Conservation (phyloP, 176 grass and related monocot species). For the Themeda triandra region DNA sequence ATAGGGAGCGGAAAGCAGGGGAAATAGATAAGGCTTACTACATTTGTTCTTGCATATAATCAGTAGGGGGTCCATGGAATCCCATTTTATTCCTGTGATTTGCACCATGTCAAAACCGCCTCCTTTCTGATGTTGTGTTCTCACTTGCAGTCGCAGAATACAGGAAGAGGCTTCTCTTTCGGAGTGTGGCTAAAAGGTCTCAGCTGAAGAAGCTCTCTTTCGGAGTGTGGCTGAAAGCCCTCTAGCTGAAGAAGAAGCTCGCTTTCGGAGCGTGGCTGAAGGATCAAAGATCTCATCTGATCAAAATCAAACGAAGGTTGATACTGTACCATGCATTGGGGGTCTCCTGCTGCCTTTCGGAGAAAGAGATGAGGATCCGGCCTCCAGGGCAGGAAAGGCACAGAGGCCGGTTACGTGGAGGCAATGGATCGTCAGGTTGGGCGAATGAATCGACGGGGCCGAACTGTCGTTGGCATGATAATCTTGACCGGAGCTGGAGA, state of each 20-base stretch:
- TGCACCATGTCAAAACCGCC: constrained; percentile 12
- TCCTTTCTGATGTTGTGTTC: constrained; percentile 24
- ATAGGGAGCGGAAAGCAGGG: constrained; percentile 21
- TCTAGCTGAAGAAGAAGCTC: background rate
- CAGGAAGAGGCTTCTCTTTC: background rate
- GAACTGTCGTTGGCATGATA: constrained; percentile 27
- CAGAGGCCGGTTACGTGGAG: constrained; percentile 31
- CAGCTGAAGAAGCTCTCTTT: background rate
- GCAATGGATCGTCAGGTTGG: constrained; percentile 33
- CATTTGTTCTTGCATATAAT: constrained; percentile 37
- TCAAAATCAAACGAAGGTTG: background rate
- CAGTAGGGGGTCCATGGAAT: constrained; percentile 37
- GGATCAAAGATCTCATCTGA: background rate
- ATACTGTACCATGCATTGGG: background rate
- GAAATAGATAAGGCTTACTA: constrained; percentile 37
- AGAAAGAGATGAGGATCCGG: background rate
- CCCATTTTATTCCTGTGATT: constrained; percentile 33
- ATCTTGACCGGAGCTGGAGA: constrained; percentile 49
- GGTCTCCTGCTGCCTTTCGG: background rate
- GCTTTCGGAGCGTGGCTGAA: background rate
- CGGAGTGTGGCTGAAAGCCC: background rate
- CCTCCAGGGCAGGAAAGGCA: constrained; percentile 18
- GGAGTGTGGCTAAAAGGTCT: background rate
- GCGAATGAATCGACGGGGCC: constrained; percentile 23
- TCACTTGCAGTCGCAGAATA: constrained; percentile 6